These are phyloP conservation scores for Thelonectria olida DNA, from an alignment of 2,329 filamentous ascomycete species.

Conservation along the genomic window DNA sequence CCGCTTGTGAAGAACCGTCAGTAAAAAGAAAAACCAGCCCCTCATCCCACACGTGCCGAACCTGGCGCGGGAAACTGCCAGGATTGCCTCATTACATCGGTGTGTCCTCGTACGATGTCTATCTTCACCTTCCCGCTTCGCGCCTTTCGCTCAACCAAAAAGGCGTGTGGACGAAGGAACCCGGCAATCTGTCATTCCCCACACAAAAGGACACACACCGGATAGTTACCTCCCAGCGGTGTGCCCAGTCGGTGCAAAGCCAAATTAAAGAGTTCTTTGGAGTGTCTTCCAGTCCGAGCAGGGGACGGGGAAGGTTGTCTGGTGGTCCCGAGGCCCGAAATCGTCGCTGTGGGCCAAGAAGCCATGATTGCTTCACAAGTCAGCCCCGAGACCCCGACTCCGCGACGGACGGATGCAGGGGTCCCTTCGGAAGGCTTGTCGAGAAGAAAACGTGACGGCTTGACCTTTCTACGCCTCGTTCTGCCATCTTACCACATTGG, in stretches of 20 bases:
- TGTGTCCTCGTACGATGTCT: slow-evolving; percentile 17
- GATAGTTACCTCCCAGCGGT: slow-evolving; percentile 12
- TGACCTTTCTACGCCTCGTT: slow-evolving; percentile 18
- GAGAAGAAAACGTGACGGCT: background rate
- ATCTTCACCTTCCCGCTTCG: slow-evolving; percentile 5
- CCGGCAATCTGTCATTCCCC: slow-evolving; percentile 22
- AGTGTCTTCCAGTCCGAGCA: slow-evolving; percentile 6
- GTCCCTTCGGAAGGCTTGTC: background rate
- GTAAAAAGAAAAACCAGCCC: background rate
- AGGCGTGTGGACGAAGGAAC: background rate
- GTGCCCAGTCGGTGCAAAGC: too few relatives aligned
- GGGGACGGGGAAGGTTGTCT: slow-evolving; percentile 14
- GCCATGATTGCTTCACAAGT: background rate
- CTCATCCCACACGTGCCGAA: background rate
- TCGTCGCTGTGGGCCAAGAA: slow-evolving; percentile 6
- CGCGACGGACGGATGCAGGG: too few relatives aligned
- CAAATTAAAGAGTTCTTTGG: too few relatives aligned
- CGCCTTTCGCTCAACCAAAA: background rate
- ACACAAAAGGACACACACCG: background rate
- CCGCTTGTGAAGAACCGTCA: background rate
- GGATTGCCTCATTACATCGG: slow-evolving; percentile 16
- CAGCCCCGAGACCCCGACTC: too few relatives aligned
- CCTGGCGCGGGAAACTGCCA: slow-evolving; percentile 1
- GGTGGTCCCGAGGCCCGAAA: slow-evolving; percentile 2
- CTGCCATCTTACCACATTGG: slow-evolving; percentile 22